A percentile compares a stretch with the other conserved stretches of the same genome.
These are phyloP conservation scores for Fermentozyma sake DNA, from an alignment of 1,139 yeast species.

Conservation along the genomic window DNA sequence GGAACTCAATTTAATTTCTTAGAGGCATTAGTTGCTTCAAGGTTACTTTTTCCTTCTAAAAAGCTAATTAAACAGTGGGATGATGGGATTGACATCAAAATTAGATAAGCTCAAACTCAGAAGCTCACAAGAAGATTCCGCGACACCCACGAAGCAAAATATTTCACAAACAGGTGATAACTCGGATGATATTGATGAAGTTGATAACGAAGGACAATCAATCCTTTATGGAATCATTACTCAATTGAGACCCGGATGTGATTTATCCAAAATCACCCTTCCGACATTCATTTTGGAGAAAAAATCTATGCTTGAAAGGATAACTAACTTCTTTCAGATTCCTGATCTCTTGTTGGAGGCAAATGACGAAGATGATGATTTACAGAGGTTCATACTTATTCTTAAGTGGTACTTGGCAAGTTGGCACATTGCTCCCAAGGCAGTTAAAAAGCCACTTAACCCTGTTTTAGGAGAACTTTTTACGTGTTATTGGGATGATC, in stretches of 20 bases:
- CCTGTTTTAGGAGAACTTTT: slow-evolving; percentile 92
- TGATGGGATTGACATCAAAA: slow-evolving; percentile 35
- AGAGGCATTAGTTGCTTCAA: no score
- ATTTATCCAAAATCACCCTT: slow-evolving; percentile 80
- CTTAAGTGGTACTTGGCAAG: slow-evolving; percentile 89
- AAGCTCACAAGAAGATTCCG: slow-evolving; percentile 8
- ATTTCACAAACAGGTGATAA: slow-evolving; percentile 7
- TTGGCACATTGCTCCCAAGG: slow-evolving; percentile 98
- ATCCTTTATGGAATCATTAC: slow-evolving; percentile 82
- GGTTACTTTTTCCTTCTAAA: slow-evolving; percentile 1
- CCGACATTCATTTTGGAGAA: slow-evolving; percentile 94
- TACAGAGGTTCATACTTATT: slow-evolving; percentile 66
- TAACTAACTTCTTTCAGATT: slow-evolving; percentile 82
- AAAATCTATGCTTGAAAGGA: slow-evolving; percentile 93
- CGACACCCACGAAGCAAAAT: slow-evolving; percentile 3
- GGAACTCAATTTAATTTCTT: no score
- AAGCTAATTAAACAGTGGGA: not conserved
- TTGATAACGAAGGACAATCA: slow-evolving; percentile 85
- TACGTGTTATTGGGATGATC: slow-evolving; percentile 86
- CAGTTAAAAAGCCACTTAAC: slow-evolving; percentile 93
- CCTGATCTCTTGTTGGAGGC: slow-evolving; percentile 76
- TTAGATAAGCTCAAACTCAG: slow-evolving; percentile 28
- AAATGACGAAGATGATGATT: slow-evolving; percentile 50
- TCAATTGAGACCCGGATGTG: slow-evolving; percentile 90
- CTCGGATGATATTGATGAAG: slow-evolving; percentile 78